phyloP scores from a whole-genome alignment of 768 basidiomycete genomes.

The Phylloporus rhodoxanthus region DNA sequence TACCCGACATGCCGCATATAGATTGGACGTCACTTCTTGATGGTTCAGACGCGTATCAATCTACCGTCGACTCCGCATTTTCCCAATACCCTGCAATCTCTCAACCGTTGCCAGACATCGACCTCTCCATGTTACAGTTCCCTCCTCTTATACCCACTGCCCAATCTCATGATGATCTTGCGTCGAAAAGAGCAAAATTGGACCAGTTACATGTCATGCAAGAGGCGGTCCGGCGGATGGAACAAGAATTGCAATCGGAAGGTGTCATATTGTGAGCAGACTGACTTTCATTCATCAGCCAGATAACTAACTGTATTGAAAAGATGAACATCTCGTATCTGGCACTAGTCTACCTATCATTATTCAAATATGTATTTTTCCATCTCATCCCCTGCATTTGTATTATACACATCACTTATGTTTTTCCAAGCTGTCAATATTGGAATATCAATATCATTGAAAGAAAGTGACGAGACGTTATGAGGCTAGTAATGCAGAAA shows the following conservation, averaged over 20 bases:
- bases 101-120: slow-evolving; percentile 18
- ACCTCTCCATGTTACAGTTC: slow-evolving; percentile 24
- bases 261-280: slow-evolving; percentile 12
- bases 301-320: not conserved
- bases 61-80: not conserved
- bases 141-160: slow-evolving; percentile 1
- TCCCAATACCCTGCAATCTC: slow-evolving; percentile 1
- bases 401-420: not conserved
- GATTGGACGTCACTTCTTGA: slow-evolving; percentile 18
- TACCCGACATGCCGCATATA: slow-evolving; percentile 2
- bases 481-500: not conserved
- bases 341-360: slow-evolving; percentile 5
- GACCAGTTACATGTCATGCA: slow-evolving; percentile 27
- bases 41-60: not conserved
- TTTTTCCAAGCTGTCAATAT: not conserved
- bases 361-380: slow-evolving; percentile 18
- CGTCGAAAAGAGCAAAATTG: slow-evolving; percentile 14
- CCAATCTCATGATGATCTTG: not conserved
- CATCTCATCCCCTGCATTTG: not conserved
- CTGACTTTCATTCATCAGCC: too few relatives aligned
- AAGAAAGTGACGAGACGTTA: not conserved
- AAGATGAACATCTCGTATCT: slow-evolving; percentile 6
- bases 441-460: slow-evolving; percentile 2
- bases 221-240: slow-evolving; percentile 31
- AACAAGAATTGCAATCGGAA: slow-evolving; percentile 28